phyloP scores from a whole-genome alignment of 768 basidiomycete species.

The Suillus placidus region DNA sequence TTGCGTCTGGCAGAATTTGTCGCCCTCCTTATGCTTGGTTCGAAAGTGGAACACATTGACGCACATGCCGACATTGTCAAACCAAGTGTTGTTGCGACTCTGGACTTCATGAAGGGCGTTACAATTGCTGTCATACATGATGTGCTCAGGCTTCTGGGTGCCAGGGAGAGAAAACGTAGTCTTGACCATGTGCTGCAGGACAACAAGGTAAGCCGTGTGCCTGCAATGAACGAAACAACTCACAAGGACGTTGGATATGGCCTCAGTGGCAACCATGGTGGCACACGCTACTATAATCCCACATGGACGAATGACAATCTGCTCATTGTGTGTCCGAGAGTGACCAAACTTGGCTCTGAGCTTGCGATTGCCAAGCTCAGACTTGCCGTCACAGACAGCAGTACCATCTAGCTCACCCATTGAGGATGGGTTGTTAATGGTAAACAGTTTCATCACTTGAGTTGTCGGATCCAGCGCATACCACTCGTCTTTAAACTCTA shows the following conservation, averaged over 20 bases:
- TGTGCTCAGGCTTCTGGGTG: background rate
- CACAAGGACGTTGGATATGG: slow-evolving; percentile 22
- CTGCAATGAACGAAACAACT: slow-evolving; percentile 19
- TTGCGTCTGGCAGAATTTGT: slow-evolving; percentile 26
- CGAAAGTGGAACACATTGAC: slow-evolving; percentile 42
- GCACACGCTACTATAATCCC: slow-evolving; percentile 35
- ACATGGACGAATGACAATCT: slow-evolving; percentile 36
- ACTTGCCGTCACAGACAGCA: background rate
- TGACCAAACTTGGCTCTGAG: slow-evolving; percentile 33
- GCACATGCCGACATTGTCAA: slow-evolving; percentile 26
- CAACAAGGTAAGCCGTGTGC: background rate
- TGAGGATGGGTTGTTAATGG: background rate
- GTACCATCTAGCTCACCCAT: background rate
- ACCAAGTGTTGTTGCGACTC: slow-evolving; percentile 17
- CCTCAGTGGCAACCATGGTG: slow-evolving; percentile 25
- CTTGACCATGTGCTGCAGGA: background rate
- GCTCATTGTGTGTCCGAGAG: slow-evolving; percentile 38
- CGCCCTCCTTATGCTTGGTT: slow-evolving; percentile 34
- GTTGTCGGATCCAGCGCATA: background rate
- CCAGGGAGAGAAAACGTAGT: background rate
- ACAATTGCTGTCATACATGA: slow-evolving; percentile 27
- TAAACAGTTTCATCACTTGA: background rate
- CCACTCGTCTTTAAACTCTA: background rate
- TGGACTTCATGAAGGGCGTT: slow-evolving; percentile 19
- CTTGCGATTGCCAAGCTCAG: slow-evolving; percentile 22